Evolutionary conservation across 176 grass and related monocot genomes (phyloP), one percentile per base, ranked within the genome.

Genomic region (Miscanthus lutarioriparius): DNA sequence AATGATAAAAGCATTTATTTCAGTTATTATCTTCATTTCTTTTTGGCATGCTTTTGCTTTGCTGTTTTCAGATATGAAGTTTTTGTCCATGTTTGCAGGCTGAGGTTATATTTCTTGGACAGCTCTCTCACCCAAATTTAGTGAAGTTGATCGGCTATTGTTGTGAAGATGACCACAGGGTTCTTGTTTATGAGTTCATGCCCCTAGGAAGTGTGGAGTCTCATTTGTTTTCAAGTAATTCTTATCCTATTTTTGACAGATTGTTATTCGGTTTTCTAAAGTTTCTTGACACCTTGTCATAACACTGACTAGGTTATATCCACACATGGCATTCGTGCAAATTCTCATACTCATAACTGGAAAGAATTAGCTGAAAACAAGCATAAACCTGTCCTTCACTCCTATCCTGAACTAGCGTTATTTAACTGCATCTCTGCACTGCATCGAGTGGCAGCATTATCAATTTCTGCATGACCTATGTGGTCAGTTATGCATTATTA

Each of bases 91-190:
- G 16, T 72, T 48, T 91, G 66, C 69, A 96, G 91, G 91, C 91
- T 51, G 91, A 96, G 69, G 94, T 96, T 80, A 89, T 93, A 86
- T 96, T 96, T 78, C 89, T 91, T 35, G 94, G 94, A 64, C 91
- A 93, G 17, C 91, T 96, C 49, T 96, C 94, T 58, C 91, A 93
- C 88, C 91, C 91, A 40, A 93, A 96, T 96, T 85, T 96, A 84
- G 91, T 91, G 87, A 96, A 93, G 76, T 91, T 96, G 81, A 76
- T 93, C 0, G 94, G 94, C 0, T 96, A 96, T 78, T 93, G 91
- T 39, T 93, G 91, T 14, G 91, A 96, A 83, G 85, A 90, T 23
- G 82, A 93, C 33, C 94, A 96, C 70, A 81, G 87, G 28, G 85
- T 93, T 61, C 85, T 96, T n/a, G 86, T 96, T 58, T 93, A 96